Base-by-base conservation (phyloP, 352 stramenopile species). In the Pythium scleroteichum region DNA sequence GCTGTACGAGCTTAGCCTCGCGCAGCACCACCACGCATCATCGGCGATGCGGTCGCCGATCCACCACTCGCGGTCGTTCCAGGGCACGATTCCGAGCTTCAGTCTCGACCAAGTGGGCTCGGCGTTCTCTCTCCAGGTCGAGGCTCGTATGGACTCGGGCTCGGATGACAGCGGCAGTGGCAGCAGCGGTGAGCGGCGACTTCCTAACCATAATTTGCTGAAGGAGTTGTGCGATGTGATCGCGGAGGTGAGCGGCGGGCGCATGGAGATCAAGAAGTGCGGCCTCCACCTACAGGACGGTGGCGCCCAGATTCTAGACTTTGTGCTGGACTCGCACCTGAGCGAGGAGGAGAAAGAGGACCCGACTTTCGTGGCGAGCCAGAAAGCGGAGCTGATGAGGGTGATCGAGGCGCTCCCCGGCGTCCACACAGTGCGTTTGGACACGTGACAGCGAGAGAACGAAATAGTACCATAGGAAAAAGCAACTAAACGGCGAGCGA, bases 191-290 rank as follows among this genome's bases (percentile, higher is more conserved):
- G 79, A 87, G 40, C 75, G 75, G 27, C 74, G 76, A 26, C 66
- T 89, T 48, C 82, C 82, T 19, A 90, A 92, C 64, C 85, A 94
- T 84, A 85, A 92, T 70, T 82, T 94, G 77, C 82, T 94, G 62
- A 88, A 92, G 66, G 72, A 90, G 62, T 68, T 94, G 38, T 92
- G 81, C 64, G 83, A 94, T 45, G 78, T 92, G 53, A 90, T 94
- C 40, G 75, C 71, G 5, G 59, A 73, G 32, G 70, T 86, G 53
- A 79, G 73, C 44, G 69, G 76, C 20, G 77, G 79, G 10, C 72
- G 76, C 39, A 78, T 92, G 24, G 82, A 88, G 76, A 92, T 94
- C 48, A 90, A 90, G 52, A 88, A 89, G 55, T 94, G 81, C 44
- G 85, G 82, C 1, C 67, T 94, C 24, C 78, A 92, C 44, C 72